phyloP scores from a whole-genome alignment of 306 rosid genomes.

The Canavalia ensiformis region DNA sequence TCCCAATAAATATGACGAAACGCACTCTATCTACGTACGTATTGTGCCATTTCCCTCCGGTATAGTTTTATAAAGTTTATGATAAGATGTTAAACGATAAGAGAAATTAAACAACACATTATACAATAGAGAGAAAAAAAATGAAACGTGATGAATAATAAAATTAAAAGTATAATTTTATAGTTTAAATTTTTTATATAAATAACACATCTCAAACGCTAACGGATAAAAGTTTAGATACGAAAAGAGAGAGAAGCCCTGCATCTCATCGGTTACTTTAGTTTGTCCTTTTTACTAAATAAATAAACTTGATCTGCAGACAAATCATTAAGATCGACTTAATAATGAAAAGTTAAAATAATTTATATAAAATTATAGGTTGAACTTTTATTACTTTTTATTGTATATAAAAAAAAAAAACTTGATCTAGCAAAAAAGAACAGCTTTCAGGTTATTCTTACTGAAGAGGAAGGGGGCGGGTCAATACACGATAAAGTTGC shows the following conservation, averaged over 20 bases:
- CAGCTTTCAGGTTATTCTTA: not conserved
- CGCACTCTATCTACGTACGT: not conserved
- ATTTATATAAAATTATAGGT: too few species aligned
- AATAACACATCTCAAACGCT: not conserved
- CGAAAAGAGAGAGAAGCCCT: not conserved
- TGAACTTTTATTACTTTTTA: too few species aligned
- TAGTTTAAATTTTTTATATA: too few species aligned
- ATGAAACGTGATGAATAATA: too few species aligned
- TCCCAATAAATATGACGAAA: not conserved
- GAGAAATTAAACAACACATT: too few species aligned
- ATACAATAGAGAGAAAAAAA: too few species aligned
- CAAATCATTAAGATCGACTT: too few species aligned
- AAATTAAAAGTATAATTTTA: too few species aligned
- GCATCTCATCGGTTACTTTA: not conserved
- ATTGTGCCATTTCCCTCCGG: not conserved
- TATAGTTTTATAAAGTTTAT: not conserved
- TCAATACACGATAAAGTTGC: not conserved
- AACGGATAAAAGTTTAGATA: not conserved
- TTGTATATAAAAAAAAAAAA: not conserved
- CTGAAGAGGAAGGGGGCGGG: not conserved
- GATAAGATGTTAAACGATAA: not conserved
- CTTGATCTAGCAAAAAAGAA: not conserved
- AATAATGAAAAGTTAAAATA: too few species aligned
- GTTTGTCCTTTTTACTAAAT: not conserved
- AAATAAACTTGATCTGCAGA: too few species aligned